Conservation (phyloP, 371 early-diverging fungal species). For the Mycotypha africana region DNA sequence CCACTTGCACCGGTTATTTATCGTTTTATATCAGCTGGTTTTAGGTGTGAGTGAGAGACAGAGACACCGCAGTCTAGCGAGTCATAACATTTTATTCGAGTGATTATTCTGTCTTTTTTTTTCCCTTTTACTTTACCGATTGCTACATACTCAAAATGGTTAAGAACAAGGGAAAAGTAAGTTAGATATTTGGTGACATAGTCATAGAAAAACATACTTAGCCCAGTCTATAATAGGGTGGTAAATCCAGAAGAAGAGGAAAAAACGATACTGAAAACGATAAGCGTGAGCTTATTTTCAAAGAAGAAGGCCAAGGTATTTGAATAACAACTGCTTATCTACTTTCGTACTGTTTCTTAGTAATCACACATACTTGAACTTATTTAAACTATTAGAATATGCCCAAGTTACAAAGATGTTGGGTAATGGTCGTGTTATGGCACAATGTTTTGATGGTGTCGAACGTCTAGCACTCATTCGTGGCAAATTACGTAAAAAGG, state of each 20-base stretch:
- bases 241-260: conserved; percentile 95
- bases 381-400: conserved; percentile 64
- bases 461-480: conserved; percentile 95
- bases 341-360: neutral
- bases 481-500: conserved; percentile 98
- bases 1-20: no score
- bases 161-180: conserved; percentile 28
- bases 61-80: no score
- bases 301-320: conserved; percentile 89
- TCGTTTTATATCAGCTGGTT: no score
- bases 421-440: conserved; percentile 96
- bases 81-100: no score
- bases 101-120: neutral
- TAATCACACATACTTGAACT: neutral
- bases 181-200: neutral
- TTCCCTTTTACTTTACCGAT: conserved; percentile 4
- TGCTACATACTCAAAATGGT: conserved; percentile 11
- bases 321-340: conserved; percentile 1
- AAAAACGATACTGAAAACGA: conserved; percentile 94
- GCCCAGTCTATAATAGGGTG: conserved; percentile 61
- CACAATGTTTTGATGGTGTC: conserved; percentile 91
- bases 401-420: conserved; percentile 94
- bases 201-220: neutral
- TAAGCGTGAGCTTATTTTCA: conserved; percentile 93
- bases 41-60: no score